Conservation (phyloP, 257 asterid species). For the Solanum okadae region DNA sequence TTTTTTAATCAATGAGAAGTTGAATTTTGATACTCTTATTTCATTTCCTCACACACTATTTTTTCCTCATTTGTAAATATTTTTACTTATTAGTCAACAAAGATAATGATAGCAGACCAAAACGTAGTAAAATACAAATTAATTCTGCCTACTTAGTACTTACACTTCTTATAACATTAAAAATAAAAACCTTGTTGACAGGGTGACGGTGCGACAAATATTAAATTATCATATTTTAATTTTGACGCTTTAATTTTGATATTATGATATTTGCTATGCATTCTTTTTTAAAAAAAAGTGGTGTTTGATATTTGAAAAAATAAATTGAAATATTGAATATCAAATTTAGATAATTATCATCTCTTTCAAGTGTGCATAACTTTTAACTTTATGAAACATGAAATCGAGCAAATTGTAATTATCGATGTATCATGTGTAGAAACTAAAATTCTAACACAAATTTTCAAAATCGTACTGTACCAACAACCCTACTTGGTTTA, state of each 20-base stretch:
- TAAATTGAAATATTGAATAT: background rate
- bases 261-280: background rate
- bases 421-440: background rate
- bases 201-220: background rate
- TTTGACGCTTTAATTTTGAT: background rate
- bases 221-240: background rate
- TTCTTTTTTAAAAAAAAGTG: no score
- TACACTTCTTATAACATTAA: background rate
- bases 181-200: background rate
- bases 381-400: background rate
- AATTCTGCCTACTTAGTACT: background rate
- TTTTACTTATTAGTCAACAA: background rate
- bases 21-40: background rate
- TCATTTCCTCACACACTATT: background rate
- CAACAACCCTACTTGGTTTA: background rate
- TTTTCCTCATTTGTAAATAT: background rate
- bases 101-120: background rate
- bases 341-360: background rate
- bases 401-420: background rate
- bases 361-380: accelerated
- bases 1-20: background rate
- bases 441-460: background rate
- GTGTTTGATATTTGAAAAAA: background rate
- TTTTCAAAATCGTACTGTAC: background rate
- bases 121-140: background rate